phyloP scores from a whole-genome alignment of 2,329 filamentous ascomycete species.

The Epichloe baconii region DNA sequence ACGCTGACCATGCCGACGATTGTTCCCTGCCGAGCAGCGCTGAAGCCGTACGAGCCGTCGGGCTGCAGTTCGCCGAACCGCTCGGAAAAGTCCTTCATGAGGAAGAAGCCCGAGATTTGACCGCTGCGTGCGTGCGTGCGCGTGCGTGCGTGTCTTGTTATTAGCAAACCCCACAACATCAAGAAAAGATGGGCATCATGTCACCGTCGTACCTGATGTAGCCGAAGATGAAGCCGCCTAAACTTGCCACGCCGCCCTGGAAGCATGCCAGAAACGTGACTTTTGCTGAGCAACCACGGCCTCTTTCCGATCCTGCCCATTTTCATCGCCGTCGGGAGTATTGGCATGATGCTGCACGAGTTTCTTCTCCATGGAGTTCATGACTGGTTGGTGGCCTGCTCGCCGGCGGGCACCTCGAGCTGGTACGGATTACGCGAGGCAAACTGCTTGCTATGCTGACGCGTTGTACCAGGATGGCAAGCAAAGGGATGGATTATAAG shows the following conservation, averaged over 20 bases:
- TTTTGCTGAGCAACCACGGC: conserved; percentile 8
- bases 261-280: conserved; percentile 30
- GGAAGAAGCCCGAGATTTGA: conserved; percentile 48
- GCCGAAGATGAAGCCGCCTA: conserved; percentile 46
- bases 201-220: conserved; percentile 32
- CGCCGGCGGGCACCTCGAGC: neutral
- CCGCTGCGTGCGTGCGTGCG: conserved; percentile 28
- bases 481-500: neutral
- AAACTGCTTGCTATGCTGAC: neutral
- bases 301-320: neutral
- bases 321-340: neutral
- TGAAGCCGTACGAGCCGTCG: conserved; percentile 34
- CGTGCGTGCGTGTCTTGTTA: conserved; percentile 9
- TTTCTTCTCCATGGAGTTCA: conserved; percentile 2
- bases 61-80: conserved; percentile 36
- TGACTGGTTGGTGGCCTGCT: neutral
- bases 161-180: neutral
- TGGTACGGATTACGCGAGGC: neutral
- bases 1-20: conserved; percentile 49
- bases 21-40: conserved; percentile 46
- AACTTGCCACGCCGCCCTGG: conserved; percentile 37
- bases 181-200: too few relatives aligned
- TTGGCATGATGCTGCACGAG: neutral
- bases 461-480: neutral
- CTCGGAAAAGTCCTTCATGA: conserved; percentile 41